These are phyloP conservation scores for Trypanosomatidae sp. DNA, from an alignment of 208 protist genomes.

Conservation along the genomic window DNA sequence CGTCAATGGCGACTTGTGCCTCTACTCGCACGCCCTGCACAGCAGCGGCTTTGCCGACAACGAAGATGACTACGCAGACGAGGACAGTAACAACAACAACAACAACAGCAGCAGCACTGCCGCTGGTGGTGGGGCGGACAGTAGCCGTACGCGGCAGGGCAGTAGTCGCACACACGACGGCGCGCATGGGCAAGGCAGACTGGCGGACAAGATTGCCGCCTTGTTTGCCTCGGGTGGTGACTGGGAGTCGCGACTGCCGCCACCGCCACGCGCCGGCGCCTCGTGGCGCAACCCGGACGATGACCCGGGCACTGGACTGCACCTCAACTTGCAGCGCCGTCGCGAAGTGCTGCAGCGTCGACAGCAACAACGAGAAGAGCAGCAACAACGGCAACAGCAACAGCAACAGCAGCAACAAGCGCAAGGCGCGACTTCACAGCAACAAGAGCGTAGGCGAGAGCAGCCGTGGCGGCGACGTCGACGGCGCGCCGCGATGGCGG, in stretches of 20 bases:
- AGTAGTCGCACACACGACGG: too few relatives aligned
- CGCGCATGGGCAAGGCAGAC: conserved; percentile 5
- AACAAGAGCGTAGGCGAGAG: too few relatives aligned
- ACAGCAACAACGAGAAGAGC: conserved; percentile 1
- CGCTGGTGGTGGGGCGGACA: too few relatives aligned
- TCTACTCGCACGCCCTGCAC: conserved; percentile 55
- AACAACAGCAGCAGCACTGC: too few relatives aligned
- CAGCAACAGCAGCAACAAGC: not conserved
- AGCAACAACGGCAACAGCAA: not conserved
- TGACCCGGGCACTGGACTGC: conserved; percentile 12
- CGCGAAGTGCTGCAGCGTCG: too few relatives aligned
- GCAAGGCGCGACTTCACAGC: not conserved
- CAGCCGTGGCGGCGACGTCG: too few relatives aligned
- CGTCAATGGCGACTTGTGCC: conserved; percentile 58
- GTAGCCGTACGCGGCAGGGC: not conserved
- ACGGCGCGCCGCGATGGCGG: too few relatives aligned
- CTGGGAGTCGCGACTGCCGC: conserved; percentile 56
- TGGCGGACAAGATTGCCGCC: conserved; percentile 58
- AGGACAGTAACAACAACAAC: not conserved
- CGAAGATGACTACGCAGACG: conserved; percentile 5
- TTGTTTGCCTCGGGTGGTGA: conserved; percentile 48
- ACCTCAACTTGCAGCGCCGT: conserved; percentile 17
- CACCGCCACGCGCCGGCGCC: conserved; percentile 47
- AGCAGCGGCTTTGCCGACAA: conserved; percentile 19
- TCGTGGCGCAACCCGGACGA: conserved; percentile 68